Conservation (phyloP, 164 flowering plant genomes). For the Umbilicus rupestris region DNA sequence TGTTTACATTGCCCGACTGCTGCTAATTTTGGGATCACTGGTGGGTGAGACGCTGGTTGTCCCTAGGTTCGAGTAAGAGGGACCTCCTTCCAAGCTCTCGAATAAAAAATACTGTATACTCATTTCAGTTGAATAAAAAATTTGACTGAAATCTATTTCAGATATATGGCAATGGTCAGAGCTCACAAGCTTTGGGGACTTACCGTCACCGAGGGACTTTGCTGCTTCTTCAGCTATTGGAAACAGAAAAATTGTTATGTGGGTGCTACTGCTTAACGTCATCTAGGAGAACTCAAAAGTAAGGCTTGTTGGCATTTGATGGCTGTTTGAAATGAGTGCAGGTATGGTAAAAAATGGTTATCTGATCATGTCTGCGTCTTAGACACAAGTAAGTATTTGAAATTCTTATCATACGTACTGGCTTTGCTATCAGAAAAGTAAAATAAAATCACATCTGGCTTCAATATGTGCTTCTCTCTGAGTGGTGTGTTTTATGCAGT, state of each 20-base stretch:
- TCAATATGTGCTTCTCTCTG: background rate
- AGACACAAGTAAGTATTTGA: constrained; percentile 75
- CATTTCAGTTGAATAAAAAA: background rate
- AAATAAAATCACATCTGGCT: background rate
- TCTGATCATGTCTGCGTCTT: constrained; percentile 88
- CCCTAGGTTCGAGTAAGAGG: constrained; percentile 6
- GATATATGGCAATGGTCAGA: constrained; percentile 99
- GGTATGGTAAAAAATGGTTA: constrained; percentile 96
- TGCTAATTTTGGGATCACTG: no score
- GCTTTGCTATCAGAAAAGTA: background rate
- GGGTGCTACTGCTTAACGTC: constrained; percentile 16
- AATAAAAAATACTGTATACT: background rate
- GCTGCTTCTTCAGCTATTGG: constrained; percentile 89
- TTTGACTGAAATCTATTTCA: constrained; percentile 18
- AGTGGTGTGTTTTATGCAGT: constrained; percentile 33
- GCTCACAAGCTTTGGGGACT: constrained; percentile 83
- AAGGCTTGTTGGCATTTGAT: background rate
- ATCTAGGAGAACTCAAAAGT: background rate
- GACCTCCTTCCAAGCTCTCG: no score
- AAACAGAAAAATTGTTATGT: constrained; percentile 89
- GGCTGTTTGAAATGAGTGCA: constrained; percentile 20
- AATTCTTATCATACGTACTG: background rate
- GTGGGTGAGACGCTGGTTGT: constrained; percentile 1
- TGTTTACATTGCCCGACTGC: background rate
- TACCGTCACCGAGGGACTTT: constrained; percentile 91